phyloP scores from a whole-genome alignment of 2,329 filamentous ascomycete species.

The Aaosphaeria pasadenensis region DNA sequence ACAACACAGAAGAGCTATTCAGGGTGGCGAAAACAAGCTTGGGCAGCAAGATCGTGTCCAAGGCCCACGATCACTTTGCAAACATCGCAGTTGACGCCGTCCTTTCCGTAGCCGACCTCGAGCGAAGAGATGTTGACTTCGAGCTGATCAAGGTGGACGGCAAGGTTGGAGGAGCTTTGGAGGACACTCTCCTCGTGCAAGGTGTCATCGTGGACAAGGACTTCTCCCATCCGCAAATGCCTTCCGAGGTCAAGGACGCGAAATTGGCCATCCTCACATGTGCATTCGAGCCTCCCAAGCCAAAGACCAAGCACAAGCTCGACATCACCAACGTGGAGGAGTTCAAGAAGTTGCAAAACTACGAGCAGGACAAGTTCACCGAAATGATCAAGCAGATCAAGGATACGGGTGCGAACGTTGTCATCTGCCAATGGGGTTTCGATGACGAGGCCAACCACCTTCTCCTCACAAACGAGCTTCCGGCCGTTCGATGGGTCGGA shows the following conservation, averaged over 20 bases:
- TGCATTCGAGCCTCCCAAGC: slow-evolving; percentile 97
- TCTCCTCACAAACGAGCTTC: slow-evolving; percentile 90
- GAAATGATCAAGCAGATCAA: slow-evolving; percentile 99
- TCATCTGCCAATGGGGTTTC: slow-evolving; percentile 99
- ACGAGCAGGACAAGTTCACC: slow-evolving; percentile 93
- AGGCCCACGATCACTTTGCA: slow-evolving; percentile 96
- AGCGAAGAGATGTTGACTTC: slow-evolving; percentile 96
- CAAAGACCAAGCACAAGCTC: slow-evolving; percentile 99
- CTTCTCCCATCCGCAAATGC: slow-evolving; percentile 99
- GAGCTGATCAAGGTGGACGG: slow-evolving; percentile 99
- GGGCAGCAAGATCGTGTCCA: slow-evolving; percentile 98
- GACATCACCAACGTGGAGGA: slow-evolving; percentile 97
- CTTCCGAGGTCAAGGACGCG: slow-evolving; percentile 87
- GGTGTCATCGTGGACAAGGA: slow-evolving; percentile 99
- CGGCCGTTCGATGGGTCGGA: slow-evolving; percentile 95
- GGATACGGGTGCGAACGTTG: slow-evolving; percentile 92
- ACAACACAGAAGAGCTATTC: slow-evolving; percentile 79
- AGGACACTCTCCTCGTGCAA: slow-evolving; percentile 92
- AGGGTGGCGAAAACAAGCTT: slow-evolving; percentile 95
- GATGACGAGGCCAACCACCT: slow-evolving; percentile 99
- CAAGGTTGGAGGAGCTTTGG: slow-evolving; percentile 90
- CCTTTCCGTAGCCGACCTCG: slow-evolving; percentile 90
- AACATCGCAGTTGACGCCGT: slow-evolving; percentile 97
- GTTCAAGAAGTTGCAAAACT: slow-evolving; percentile 95
- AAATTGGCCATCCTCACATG: slow-evolving; percentile 98